A percentile compares a stretch with the other conserved stretches of the same genome.
phyloP scores from a whole-genome alignment of 805 yeast species.

The Pichia deserticola region DNA sequence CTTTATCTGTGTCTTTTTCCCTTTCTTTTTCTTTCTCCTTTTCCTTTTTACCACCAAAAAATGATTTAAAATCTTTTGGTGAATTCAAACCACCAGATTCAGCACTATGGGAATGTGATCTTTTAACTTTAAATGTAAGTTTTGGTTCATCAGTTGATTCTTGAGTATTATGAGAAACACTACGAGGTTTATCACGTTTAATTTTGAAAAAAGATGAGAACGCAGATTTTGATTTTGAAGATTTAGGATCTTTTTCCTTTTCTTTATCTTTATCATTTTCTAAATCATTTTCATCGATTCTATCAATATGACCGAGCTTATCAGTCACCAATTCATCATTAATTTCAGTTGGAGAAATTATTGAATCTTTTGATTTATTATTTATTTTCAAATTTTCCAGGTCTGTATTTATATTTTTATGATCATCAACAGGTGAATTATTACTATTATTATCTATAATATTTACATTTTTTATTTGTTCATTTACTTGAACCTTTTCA shows the following conservation, averaged over 20 bases:
- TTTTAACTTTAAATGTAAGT: constrained; percentile 1
- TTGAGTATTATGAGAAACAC: not conserved
- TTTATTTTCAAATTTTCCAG: not conserved
- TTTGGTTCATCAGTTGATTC: constrained; percentile 1
- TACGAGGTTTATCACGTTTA: constrained; percentile 10
- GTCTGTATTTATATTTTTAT: not conserved
- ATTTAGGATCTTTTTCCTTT: constrained; percentile 7
- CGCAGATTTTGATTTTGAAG: constrained; percentile 9
- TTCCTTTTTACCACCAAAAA: constrained; percentile 10
- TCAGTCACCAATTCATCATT: not conserved
- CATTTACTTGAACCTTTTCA: not conserved
- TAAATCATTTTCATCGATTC: not conserved
- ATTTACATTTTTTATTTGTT: not conserved
- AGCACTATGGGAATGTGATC: constrained; percentile 5
- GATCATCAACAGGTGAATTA: not conserved
- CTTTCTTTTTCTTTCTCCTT: constrained; percentile 2
- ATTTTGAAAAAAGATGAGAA: constrained; percentile 15
- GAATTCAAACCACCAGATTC: constrained; percentile 6
- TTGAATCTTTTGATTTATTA: not conserved
- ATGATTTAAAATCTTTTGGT: constrained; percentile 11
- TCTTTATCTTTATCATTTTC: not conserved
- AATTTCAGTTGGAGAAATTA: not conserved
- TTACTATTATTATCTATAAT: not conserved
- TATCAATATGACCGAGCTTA: not conserved
- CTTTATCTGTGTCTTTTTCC: constrained; percentile 1